Conservation (phyloP, 768 basidiomycete genomes). For the Leccinum arenicola region DNA sequence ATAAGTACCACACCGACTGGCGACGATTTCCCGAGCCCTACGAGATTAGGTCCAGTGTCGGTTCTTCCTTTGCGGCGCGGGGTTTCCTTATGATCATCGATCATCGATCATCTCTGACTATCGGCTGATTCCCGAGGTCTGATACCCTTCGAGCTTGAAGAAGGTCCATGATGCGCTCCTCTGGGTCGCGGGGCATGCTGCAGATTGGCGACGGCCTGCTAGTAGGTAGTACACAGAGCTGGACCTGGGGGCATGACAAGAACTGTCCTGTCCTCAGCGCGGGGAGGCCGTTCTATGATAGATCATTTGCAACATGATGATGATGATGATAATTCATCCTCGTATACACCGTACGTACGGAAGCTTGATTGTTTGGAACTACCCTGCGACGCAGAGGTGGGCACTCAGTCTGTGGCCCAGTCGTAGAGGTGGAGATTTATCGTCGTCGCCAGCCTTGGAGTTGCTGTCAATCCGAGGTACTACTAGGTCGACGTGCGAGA, state of each 20-base stretch:
- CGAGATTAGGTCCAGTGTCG: slow-evolving; percentile 46
- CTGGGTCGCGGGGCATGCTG: slow-evolving; percentile 46
- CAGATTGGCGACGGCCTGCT: slow-evolving; percentile 4
- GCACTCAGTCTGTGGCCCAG: too few species aligned
- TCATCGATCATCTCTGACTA: slow-evolving; percentile 60
- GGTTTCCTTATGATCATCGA: slow-evolving; percentile 46
- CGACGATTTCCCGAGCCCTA: slow-evolving; percentile 46
- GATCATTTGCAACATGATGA: too few species aligned
- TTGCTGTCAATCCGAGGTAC: too few species aligned
- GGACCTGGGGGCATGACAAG: slow-evolving; percentile 27
- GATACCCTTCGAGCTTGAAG: slow-evolving; percentile 44
- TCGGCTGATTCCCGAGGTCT: slow-evolving; percentile 41
- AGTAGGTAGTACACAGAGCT: slow-evolving; percentile 22
- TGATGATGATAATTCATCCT: too few species aligned
- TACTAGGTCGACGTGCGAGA: too few species aligned
- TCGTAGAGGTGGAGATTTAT: too few species aligned
- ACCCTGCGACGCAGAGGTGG: too few species aligned
- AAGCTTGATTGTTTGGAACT: too few species aligned
- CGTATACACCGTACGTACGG: too few species aligned
- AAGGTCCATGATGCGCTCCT: slow-evolving; percentile 55
- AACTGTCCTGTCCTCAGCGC: too few species aligned
- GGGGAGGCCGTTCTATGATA: too few species aligned
- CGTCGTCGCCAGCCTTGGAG: too few species aligned
- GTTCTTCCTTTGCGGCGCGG: slow-evolving; percentile 57
- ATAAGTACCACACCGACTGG: slow-evolving; percentile 43